Conservation (phyloP, 139 green algal species). For the Haematococcus lacustris region DNA sequence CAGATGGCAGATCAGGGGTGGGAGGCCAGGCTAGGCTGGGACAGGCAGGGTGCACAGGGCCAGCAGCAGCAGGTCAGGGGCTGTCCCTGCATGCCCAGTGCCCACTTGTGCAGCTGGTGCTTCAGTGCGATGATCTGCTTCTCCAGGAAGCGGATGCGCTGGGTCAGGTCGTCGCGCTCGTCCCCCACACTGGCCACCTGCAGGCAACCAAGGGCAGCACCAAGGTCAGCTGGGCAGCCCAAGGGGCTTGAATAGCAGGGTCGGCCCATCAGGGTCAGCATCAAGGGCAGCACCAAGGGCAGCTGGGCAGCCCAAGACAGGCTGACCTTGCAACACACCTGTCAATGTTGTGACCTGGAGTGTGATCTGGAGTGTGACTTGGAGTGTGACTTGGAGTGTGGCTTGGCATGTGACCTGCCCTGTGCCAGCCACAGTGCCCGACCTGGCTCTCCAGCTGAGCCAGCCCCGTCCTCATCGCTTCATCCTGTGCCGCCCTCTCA, state of each 20-base stretch:
- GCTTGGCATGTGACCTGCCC: neutral
- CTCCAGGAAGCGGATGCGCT: slow-evolving; percentile 46
- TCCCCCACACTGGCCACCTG: slow-evolving; percentile 28
- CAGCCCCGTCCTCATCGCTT: neutral
- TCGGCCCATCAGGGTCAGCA: neutral
- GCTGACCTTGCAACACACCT: too few species aligned
- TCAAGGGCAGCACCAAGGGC: neutral
- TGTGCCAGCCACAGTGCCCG: neutral
- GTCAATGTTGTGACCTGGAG: neutral
- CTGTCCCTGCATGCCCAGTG: too few species aligned
- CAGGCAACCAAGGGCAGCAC: slow-evolving; percentile 2
- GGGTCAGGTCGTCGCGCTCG: slow-evolving; percentile 38
- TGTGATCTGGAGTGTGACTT: too few species aligned
- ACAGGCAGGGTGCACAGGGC: too few species aligned
- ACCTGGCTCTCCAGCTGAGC: neutral
- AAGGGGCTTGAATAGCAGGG: neutral
- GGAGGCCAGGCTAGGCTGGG: too few species aligned
- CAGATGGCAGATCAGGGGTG: too few species aligned
- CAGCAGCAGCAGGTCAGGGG: too few species aligned
- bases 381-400: neutral
- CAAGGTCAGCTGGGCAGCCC: neutral
- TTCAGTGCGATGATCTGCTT: slow-evolving; percentile 25
- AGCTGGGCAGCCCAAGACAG: too few species aligned
- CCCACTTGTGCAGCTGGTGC: too few species aligned
- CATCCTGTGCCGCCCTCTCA: neutral